These are phyloP conservation scores for Tulasnella sp. DNA, from an alignment of 768 basidiomycete species.

Conservation along the genomic window DNA sequence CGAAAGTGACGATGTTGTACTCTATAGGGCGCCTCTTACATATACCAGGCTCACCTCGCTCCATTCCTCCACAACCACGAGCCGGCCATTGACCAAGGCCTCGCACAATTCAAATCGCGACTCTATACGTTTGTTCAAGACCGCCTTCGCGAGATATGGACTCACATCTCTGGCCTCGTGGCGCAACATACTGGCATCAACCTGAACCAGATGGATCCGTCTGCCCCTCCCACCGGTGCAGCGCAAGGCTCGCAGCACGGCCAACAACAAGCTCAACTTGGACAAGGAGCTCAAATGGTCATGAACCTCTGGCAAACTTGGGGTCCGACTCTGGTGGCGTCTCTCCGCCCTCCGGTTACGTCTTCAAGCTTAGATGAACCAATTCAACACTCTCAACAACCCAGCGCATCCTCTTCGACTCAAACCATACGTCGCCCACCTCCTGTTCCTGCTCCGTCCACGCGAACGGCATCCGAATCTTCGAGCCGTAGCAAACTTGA, in stretches of 20 bases:
- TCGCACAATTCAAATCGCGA: conserved; percentile 54
- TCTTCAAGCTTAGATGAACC: conserved; percentile 4
- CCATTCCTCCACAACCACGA: conserved; percentile 82
- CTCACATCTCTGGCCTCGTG: conserved; percentile 40
- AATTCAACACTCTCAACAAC: conserved; percentile 37
- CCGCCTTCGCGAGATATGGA: conserved; percentile 58
- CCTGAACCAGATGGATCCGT: conserved; percentile 2
- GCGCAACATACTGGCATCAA: conserved; percentile 19
- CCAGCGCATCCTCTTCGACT: conserved; percentile 35
- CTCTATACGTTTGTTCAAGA: conserved; percentile 60
- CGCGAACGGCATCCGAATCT: background rate
- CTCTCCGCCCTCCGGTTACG: conserved; percentile 51
- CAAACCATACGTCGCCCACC: conserved; percentile 5
- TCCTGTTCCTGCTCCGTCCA: background rate
- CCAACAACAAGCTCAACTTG: conserved; percentile 39
- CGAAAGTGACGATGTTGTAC: background rate
- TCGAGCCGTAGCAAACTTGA: conserved; percentile 37
- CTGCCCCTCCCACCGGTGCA: background rate
- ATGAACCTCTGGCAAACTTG: conserved; percentile 70
- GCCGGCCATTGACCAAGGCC: conserved; percentile 69
- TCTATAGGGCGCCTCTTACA: conserved; percentile 62
- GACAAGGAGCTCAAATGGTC: conserved; percentile 51
- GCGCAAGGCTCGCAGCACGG: conserved; percentile 4
- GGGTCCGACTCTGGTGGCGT: conserved; percentile 62
- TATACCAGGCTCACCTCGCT: conserved; percentile 71